A percentile compares a stretch with the other conserved stretches of the same genome.
phyloP scores from a whole-genome alignment of 805 yeast genomes.

The Ogataea minuta region DNA sequence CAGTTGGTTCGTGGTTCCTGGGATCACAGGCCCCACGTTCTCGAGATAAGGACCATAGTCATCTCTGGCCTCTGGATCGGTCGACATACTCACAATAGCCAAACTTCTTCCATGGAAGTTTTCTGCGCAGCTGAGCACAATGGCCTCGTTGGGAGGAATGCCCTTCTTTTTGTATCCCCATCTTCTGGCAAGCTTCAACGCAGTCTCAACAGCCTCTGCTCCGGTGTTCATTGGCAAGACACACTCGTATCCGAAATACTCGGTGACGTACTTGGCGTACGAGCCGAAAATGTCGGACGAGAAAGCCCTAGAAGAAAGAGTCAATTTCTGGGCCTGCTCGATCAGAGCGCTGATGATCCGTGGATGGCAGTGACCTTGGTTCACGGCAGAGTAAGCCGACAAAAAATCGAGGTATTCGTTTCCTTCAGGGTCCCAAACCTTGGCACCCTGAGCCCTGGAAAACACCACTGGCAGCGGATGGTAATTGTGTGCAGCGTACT shows the following conservation, averaged over 20 bases:
- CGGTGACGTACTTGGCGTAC: slow-evolving; percentile 84
- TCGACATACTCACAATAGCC: slow-evolving; percentile 93
- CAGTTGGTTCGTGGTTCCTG: slow-evolving; percentile 61
- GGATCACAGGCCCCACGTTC: slow-evolving; percentile 81
- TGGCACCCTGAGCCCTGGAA: slow-evolving; percentile 82
- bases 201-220: slow-evolving; percentile 98
- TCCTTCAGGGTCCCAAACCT: slow-evolving; percentile 98
- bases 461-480: slow-evolving; percentile 96
- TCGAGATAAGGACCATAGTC: slow-evolving; percentile 87
- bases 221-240: slow-evolving; percentile 98
- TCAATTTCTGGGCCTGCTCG: slow-evolving; percentile 82
- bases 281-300: slow-evolving; percentile 84
- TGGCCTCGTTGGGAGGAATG: slow-evolving; percentile 79
- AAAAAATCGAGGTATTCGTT: slow-evolving; percentile 88
- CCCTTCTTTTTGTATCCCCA: slow-evolving; percentile 94
- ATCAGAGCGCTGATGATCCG: slow-evolving; percentile 79
- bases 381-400: slow-evolving; percentile 95
- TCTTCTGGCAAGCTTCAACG: slow-evolving; percentile 88
- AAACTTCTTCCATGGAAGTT: slow-evolving; percentile 97
- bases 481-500: slow-evolving; percentile 94
- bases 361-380: slow-evolving; percentile 98
- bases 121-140: slow-evolving; percentile 80
- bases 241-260: slow-evolving; percentile 86
- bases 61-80: slow-evolving; percentile 88
- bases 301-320: slow-evolving; percentile 90